Base-by-base conservation (phyloP, 352 stramenopile genomes). In the Blastocystis sp. region DNA sequence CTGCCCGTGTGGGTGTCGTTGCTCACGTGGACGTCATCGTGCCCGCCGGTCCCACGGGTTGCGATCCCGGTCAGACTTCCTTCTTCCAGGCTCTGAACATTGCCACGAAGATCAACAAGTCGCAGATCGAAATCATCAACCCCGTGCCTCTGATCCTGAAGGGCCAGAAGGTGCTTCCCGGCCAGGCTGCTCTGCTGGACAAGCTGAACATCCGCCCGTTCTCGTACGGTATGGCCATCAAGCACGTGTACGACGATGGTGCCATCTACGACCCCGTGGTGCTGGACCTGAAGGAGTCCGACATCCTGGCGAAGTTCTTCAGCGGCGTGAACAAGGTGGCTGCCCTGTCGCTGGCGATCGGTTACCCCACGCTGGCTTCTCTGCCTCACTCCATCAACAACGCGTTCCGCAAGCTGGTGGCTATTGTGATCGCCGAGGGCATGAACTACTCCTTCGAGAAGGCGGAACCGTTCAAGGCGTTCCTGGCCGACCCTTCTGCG, bases 41-140 rank as follows among this genome's bases (percentile, higher is more conserved):
- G 76, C 96, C 96, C 74, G 94, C 96, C 74, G 97, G 97, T 89
- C 95, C 95, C 48, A 99, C 97, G 79, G 97, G 97, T 87, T 98
- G 95, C 93, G 97, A 99, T 94, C 97, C 97, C 82, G 96, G 96
- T 93, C 96, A 99, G 92, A 99, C 97, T 52, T 95, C 94, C 43
- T 99, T 98, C 92, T 99, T 99, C 96, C 97, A 99, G 92, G 97
- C 96, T 60, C 93, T 99, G 87, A 93, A 96, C 89, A 98, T 99
- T 91, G 93, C 95, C 89, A 99, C 97, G 90, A 99, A 99, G 94
- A 99, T 99, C 97, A 94, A 96, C 89, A 96, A 96, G 91, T 96
- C 96, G 94, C 96, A 99, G 92, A 99, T 99, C 95, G 97, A 99
- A 92, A 99, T 99, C 92, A 95, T 97, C 62, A 94, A 94, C 76